Conservation (phyloP, 306 rosid genomes). For the Medicago truncatula region MtrunA17r5.0-ANR NC_053042.1:29498001-29498500, state of each 20-base stretch:
- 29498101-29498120: slow-evolving; percentile 17
- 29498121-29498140: slow-evolving; percentile 25
- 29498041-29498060: background rate
- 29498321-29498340: slow-evolving; percentile 12
- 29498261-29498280: slow-evolving; percentile 37
- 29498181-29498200: background rate
- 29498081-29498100: background rate
- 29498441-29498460: slow-evolving; percentile 24
- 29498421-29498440: slow-evolving; percentile 39
- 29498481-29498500: slow-evolving; percentile 27
- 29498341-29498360: background rate
- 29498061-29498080: background rate
- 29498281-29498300: slow-evolving; percentile 33
- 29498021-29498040: slow-evolving; percentile 32
- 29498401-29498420: slow-evolving; percentile 24
- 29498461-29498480: background rate
- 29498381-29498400: slow-evolving; percentile 14
- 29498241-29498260: slow-evolving; percentile 13
- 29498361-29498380: background rate
- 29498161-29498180: slow-evolving; percentile 20
- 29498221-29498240: background rate
- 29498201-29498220: slow-evolving; percentile 29
- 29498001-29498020: slow-evolving; percentile 15
- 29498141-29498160: slow-evolving; percentile 38
- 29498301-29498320: slow-evolving; percentile 24